These are phyloP conservation scores for Trichoderma gracile DNA, from an alignment of 2,329 filamentous ascomycete genomes.

Conservation along the genomic window DNA sequence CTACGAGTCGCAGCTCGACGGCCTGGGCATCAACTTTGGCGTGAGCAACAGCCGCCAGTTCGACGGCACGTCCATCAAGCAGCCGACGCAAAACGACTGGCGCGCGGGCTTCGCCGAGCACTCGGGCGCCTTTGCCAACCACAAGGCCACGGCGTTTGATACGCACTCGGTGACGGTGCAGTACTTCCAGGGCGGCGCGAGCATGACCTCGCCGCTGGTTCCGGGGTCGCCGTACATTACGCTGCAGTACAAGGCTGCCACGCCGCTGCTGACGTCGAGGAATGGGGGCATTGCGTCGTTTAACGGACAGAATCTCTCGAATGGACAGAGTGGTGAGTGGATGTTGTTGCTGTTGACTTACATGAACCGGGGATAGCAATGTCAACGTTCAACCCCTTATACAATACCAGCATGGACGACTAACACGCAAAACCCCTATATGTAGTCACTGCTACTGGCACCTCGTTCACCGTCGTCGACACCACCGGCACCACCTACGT, in stretches of 20 bases:
- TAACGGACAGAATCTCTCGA: constrained; percentile 29
- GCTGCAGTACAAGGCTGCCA: constrained; percentile 30
- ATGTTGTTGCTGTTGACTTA: no score
- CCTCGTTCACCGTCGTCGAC: constrained; percentile 31
- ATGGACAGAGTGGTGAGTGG: constrained; percentile 28
- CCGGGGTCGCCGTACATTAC: constrained; percentile 33
- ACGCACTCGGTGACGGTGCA: constrained; percentile 31
- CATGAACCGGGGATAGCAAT: no score
- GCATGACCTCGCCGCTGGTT: constrained; percentile 30
- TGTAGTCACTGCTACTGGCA: constrained; percentile 30
- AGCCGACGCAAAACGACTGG: constrained; percentile 31
- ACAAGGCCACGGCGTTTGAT: constrained; percentile 32
- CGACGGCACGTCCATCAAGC: constrained; percentile 33
- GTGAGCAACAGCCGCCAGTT: constrained; percentile 30
- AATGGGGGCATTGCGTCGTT: constrained; percentile 30
- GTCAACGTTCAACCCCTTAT: no score
- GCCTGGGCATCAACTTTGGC: constrained; percentile 30
- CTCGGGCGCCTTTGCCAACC: constrained; percentile 30
- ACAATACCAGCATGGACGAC: no score
- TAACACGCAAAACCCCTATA: neutral
- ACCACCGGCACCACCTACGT: constrained; percentile 30
- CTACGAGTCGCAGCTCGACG: constrained; percentile 31
- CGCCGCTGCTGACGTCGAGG: constrained; percentile 28
- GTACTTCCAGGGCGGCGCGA: constrained; percentile 30
- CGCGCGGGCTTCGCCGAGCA: constrained; percentile 32